Evolutionary conservation across 352 stramenopile species (phyloP), one percentile per base, ranked within the genome.

Genomic region (Bremia lactucae): DNA sequence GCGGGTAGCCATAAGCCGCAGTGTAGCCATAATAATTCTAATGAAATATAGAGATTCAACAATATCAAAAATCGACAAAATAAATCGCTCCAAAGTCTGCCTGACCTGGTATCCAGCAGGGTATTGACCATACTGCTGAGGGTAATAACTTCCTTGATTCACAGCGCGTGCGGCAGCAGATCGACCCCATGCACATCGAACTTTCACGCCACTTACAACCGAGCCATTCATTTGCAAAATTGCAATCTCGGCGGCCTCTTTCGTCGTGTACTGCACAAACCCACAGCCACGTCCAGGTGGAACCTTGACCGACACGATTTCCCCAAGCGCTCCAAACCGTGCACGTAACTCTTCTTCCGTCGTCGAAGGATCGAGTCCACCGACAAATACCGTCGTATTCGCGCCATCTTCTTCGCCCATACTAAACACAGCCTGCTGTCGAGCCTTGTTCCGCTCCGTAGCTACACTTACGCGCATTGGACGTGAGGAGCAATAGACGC

Each of bases 351-450:
- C 86, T 3, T 95, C 84, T 20, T 88, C 83, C 1, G 82, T 86
- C 4, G 73, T 77, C 5, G 46, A 72, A 18, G 86, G 62, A 37
- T 92, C 81, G 36, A 96, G 56, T 19, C 85, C 85, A 11, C 87
- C 87, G 5, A 96, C 79, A 67, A 96, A 96, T 14, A 96, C 85
- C 3, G 86, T 96, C 36, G 85, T 95, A 53, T 95, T 95, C 5
- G 77, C 40, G 19, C 61, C 72, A 33, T 92, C 76, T 11, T 78
- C 69, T 23, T 83, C 66, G 1, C 20, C 49, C 34, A 26, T 46
- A 6, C 57, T 31, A 29, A 69, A 71, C 4, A 26, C 47, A 36
- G 33, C 16, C 37, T 58, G 58, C 25, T 59, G 54, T 24, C 70
- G 59, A 33, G 49, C 22, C 40, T 67, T 72, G 43, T 81, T 81